Conservation (phyloP, 2,329 filamentous ascomycete genomes). For the Fusarium nodosum region DNA sequence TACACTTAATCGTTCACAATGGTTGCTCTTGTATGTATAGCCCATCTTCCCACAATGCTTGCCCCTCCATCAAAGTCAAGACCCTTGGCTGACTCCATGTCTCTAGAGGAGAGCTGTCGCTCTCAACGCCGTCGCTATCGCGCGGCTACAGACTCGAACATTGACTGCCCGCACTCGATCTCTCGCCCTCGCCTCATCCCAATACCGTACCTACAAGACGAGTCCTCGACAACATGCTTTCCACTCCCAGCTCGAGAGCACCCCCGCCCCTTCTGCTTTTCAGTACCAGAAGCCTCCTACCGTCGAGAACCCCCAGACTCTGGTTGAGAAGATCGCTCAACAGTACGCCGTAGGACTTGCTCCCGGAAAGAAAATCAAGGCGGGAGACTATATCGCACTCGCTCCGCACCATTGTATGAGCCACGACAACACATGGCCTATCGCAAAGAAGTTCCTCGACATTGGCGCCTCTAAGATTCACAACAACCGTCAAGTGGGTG, state of each 20-base stretch:
- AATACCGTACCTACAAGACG: constrained; percentile 31
- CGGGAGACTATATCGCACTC: constrained; percentile 88
- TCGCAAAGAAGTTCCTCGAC: constrained; percentile 80
- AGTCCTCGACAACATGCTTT: constrained; percentile 57
- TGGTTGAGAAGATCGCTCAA: constrained; percentile 95
- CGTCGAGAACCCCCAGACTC: constrained; percentile 72
- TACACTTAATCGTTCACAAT: constrained; percentile 6
- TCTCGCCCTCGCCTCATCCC: constrained; percentile 25
- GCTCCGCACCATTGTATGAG: constrained; percentile 81
- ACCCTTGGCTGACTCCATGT: neutral
- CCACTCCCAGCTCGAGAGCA: constrained; percentile 72
- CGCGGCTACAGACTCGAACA: constrained; percentile 22
- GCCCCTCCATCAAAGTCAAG: neutral
- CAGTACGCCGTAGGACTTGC: constrained; percentile 81
- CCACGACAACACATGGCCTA: constrained; percentile 86
- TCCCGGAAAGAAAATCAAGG: constrained; percentile 78
- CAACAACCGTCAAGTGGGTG: constrained; percentile 70
- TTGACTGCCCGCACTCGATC: constrained; percentile 27
- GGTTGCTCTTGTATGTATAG: constrained; percentile 31
- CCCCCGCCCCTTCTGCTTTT: constrained; percentile 64
- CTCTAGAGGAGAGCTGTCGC: constrained; percentile 36
- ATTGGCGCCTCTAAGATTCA: constrained; percentile 82
- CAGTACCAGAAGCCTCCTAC: constrained; percentile 61
- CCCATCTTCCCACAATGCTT: neutral
- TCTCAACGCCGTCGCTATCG: constrained; percentile 27